Evolutionary conservation across 1,284 basidiomycete genomes (phyloP).

Genomic region (Vanrija pseudolonga): DNA sequence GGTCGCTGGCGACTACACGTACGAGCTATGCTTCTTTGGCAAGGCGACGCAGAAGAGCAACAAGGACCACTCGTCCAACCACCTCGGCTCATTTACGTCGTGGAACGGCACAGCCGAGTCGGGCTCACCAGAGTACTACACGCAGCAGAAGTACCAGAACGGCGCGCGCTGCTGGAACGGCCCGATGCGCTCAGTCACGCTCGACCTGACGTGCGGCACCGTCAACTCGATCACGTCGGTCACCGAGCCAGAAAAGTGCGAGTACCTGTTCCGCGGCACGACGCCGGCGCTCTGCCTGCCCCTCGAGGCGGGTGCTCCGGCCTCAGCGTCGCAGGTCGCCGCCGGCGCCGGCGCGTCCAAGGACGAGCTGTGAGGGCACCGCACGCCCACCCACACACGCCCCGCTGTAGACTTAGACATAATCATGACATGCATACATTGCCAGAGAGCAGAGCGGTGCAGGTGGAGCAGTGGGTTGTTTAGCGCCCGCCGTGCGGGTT

Average conservation of each 20-base stretch:
- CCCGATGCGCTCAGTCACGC: slow-evolving; percentile 64
- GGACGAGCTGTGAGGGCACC: slow-evolving; percentile 32
- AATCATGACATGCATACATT: slow-evolving; percentile 5
- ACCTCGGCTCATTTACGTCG: slow-evolving; percentile 72
- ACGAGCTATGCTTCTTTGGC: slow-evolving; percentile 92
- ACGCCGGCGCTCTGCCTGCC: slow-evolving; percentile 86
- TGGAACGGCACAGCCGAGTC: slow-evolving; percentile 66
- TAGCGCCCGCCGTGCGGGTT: neutral
- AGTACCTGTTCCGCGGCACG: slow-evolving; percentile 83
- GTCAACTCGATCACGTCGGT: slow-evolving; percentile 80
- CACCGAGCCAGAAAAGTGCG: slow-evolving; percentile 92
- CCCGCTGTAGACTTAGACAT: slow-evolving; percentile 4
- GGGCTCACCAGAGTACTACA: slow-evolving; percentile 71
- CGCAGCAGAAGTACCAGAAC: slow-evolving; percentile 72
- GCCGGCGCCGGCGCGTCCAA: slow-evolving; percentile 14
- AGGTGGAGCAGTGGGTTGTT: neutral
- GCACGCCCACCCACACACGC: neutral
- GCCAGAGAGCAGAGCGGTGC: neutral
- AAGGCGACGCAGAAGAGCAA: slow-evolving; percentile 84
- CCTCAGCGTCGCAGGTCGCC: neutral
- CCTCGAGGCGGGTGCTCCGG: slow-evolving; percentile 10
- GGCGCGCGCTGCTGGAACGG: slow-evolving; percentile 95
- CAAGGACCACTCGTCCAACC: slow-evolving; percentile 71
- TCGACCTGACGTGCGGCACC: slow-evolving; percentile 77
- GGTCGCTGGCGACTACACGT: slow-evolving; percentile 89